A percentile compares a stretch with the other conserved stretches of the same genome.
These are phyloP conservation scores for Erodium maritimum DNA, from an alignment of 345 rosid genomes.

Conservation along the genomic window DNA sequence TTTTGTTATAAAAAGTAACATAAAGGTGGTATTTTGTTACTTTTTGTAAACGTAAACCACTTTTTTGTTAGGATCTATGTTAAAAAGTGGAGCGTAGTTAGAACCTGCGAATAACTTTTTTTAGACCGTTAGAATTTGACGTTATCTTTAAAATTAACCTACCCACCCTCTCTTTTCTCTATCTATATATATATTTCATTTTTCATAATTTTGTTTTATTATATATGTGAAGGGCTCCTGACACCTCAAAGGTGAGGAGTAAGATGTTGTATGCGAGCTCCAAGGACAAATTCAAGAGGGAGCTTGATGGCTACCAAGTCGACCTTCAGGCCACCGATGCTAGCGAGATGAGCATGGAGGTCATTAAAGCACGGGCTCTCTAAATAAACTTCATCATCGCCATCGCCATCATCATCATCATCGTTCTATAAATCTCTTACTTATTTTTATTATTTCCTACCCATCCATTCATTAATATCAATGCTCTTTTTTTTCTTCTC, in stretches of 20 bases:
- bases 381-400: neutral
- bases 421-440: too few species aligned
- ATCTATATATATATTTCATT: neutral
- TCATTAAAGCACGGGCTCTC: conserved; percentile 43
- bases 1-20: too few species aligned
- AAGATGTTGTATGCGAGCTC: conserved; percentile 77
- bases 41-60: too few species aligned
- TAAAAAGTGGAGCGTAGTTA: too few species aligned
- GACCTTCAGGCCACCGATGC: conserved; percentile 71
- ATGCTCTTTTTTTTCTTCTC: too few species aligned
- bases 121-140: too few species aligned
- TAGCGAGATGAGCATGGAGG: conserved; percentile 60
- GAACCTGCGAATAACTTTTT: too few species aligned
- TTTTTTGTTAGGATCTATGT: too few species aligned
- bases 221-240: conserved; percentile 40
- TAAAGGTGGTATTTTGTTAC: too few species aligned
- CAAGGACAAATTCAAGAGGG: conserved; percentile 65
- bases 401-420: too few species aligned
- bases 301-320: conserved; percentile 62
- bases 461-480: too few species aligned
- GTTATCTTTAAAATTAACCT: neutral
- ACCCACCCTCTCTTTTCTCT: neutral
- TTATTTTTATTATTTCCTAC: too few species aligned
- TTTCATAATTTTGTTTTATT: neutral
- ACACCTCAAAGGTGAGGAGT: conserved; percentile 53